phyloP scores from a whole-genome alignment of 2,329 filamentous ascomycete genomes.

The Gnomoniopsis sp. region DNA sequence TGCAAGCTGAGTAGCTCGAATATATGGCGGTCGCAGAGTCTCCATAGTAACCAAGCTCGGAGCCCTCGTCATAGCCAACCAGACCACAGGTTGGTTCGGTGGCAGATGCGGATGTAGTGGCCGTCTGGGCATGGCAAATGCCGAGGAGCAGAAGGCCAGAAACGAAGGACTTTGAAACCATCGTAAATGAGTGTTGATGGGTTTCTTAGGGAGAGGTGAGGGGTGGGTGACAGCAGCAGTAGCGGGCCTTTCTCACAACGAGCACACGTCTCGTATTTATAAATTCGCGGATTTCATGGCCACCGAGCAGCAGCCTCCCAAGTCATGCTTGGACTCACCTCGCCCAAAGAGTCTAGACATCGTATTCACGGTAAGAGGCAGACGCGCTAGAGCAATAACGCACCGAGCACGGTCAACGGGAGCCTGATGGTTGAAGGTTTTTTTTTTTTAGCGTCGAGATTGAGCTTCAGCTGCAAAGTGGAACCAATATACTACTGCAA shows the following conservation, averaged over 20 bases:
- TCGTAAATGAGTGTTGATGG: background rate
- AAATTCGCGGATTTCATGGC: background rate
- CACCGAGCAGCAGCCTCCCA: background rate
- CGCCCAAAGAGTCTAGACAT: background rate
- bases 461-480: background rate
- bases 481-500: conserved; percentile 6
- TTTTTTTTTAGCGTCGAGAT: background rate
- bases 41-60: conserved; percentile 12
- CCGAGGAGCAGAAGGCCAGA: conserved; percentile 3
- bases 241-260: background rate
- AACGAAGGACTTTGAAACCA: conserved; percentile 8
- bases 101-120: conserved; percentile 4
- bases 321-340: background rate
- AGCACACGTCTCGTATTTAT: background rate
- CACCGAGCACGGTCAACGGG: background rate
- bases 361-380: background rate
- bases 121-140: conserved; percentile 7
- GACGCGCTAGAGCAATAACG: background rate
- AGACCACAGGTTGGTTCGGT: conserved; percentile 8
- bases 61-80: conserved; percentile 11
- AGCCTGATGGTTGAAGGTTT: background rate
- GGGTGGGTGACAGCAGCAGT: background rate
- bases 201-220: background rate
- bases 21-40: conserved; percentile 1
- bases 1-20: conserved; percentile 11